phyloP scores from a whole-genome alignment of 768 basidiomycete species.

The Phlegmacium glaucopus region DNA sequence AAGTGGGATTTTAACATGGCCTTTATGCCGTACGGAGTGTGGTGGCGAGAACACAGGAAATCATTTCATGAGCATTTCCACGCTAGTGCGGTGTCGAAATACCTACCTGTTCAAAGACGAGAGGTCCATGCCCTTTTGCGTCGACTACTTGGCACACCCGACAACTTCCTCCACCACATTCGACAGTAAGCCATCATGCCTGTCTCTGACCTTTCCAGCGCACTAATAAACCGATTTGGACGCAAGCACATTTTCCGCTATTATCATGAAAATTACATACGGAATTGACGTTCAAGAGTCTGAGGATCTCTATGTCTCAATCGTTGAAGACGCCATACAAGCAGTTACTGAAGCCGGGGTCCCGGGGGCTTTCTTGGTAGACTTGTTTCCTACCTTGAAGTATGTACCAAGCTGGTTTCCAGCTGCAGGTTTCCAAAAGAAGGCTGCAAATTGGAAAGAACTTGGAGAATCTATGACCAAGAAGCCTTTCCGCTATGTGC shows the following conservation, averaged over 20 bases:
- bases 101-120: constrained; percentile 43
- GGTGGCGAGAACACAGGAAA: constrained; percentile 46
- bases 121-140: constrained; percentile 41
- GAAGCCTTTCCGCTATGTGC: constrained; percentile 11
- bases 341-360: constrained; percentile 24
- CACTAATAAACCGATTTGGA: neutral
- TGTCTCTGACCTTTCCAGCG: neutral
- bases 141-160: constrained; percentile 34
- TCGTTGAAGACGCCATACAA: constrained; percentile 26
- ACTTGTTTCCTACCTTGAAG: constrained; percentile 29
- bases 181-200: constrained; percentile 13
- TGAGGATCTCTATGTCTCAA: constrained; percentile 32
- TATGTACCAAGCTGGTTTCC: constrained; percentile 38
- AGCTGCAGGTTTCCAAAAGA: constrained; percentile 32
- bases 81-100: constrained; percentile 33
- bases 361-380: constrained; percentile 34
- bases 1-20: constrained; percentile 39
- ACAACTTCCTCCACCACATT: constrained; percentile 30
- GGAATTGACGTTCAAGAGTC: constrained; percentile 26
- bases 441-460: constrained; percentile 28
- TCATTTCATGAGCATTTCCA: constrained; percentile 50
- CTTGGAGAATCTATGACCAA: constrained; percentile 9
- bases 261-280: constrained; percentile 35
- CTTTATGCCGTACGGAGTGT: constrained; percentile 36
- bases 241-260: constrained; percentile 41